Evolutionary conservation across 2,329 filamentous ascomycete genomes (phyloP).

Genomic region (Stemphylium vesicarium): DNA sequence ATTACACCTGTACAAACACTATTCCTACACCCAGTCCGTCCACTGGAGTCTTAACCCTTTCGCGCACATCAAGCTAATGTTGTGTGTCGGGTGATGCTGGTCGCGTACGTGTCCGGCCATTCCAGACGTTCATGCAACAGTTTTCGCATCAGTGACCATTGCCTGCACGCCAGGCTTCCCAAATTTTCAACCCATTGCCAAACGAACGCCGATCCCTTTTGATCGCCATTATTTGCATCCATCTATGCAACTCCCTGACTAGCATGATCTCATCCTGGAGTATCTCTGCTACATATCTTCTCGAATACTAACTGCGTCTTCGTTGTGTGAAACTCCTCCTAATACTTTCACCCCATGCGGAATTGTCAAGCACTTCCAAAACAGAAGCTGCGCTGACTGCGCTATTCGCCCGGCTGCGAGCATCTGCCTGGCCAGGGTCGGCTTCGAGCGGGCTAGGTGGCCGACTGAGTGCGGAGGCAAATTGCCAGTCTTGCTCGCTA

Average conservation of each 20-base stretch:
- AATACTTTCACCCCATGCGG: conserved; percentile 92
- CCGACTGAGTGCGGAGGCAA: conserved; percentile 52
- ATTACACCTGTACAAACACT: conserved; percentile 9
- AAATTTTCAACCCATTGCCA: conserved; percentile 22
- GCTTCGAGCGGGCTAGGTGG: conserved; percentile 46
- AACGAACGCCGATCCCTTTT: conserved; percentile 22
- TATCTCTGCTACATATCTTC: not conserved
- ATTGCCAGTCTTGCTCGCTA: conserved; percentile 52
- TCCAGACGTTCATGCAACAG: conserved; percentile 45
- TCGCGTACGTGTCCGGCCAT: conserved; percentile 20
- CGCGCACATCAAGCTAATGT: not conserved
- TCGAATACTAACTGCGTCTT: conserved; percentile 42
- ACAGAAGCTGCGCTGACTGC: conserved; percentile 77
- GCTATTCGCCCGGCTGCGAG: conserved; percentile 69
- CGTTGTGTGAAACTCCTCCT: conserved; percentile 80
- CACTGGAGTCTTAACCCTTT: not conserved
- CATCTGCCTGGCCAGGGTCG: conserved; percentile 42
- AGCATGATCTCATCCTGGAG: not conserved
- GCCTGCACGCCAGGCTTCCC: conserved; percentile 20
- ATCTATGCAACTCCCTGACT: conserved; percentile 12
- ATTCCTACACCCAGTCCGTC: conserved; percentile 10
- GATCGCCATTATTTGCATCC: conserved; percentile 3
- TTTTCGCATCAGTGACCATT: conserved; percentile 26
- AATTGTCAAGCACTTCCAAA: conserved; percentile 84
- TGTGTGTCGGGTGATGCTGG: conserved; percentile 23